Percentiles rank a stretch among this genome's conserved stretches.
Conservation (phyloP, 2,329 filamentous ascomycete genomes). For the Annulohypoxylon truncatum region DNA sequence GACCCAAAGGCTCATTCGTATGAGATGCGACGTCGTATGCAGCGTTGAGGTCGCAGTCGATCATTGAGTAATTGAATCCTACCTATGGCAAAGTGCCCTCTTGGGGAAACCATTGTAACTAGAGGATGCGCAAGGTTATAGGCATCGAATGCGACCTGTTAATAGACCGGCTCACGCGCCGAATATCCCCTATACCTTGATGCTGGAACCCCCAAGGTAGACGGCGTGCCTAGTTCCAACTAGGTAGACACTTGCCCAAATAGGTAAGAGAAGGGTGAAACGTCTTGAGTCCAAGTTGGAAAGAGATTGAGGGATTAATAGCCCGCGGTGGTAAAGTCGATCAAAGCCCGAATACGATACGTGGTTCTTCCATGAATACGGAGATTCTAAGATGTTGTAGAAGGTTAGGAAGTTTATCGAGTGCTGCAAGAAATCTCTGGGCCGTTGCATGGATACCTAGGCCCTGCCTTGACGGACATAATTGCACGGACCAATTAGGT, state of each 20-base stretch:
- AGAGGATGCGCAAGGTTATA: constrained; percentile 25
- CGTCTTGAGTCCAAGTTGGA: constrained; percentile 14
- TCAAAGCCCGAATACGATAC: neutral
- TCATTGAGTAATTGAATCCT: constrained; percentile 33
- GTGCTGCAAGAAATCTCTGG: neutral
- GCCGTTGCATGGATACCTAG: constrained; percentile 4
- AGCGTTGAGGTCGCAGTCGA: constrained; percentile 39
- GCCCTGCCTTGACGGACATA: neutral
- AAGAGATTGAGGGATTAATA: constrained; percentile 4
- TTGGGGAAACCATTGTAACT: constrained; percentile 17
- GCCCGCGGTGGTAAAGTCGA: constrained; percentile 3
- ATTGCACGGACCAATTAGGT: constrained; percentile 20
- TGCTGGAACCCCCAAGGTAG: constrained; percentile 6
- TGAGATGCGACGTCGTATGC: constrained; percentile 36
- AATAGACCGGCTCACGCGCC: constrained; percentile 6
- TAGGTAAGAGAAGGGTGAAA: constrained; percentile 27
- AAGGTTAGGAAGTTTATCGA: neutral
- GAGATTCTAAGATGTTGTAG: neutral
- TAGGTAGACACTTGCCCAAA: neutral
- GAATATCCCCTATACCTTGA: neutral
- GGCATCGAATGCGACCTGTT: constrained; percentile 6
- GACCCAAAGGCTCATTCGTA: constrained; percentile 38
- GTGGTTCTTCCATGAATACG: neutral
- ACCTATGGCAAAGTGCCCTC: constrained; percentile 25
- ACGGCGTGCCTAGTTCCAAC: neutral